Percentiles rank a stretch among this genome's conserved stretches.
Evolutionary conservation across 805 yeast species (phyloP).

Genomic region (Torulaspora indica): DNA sequence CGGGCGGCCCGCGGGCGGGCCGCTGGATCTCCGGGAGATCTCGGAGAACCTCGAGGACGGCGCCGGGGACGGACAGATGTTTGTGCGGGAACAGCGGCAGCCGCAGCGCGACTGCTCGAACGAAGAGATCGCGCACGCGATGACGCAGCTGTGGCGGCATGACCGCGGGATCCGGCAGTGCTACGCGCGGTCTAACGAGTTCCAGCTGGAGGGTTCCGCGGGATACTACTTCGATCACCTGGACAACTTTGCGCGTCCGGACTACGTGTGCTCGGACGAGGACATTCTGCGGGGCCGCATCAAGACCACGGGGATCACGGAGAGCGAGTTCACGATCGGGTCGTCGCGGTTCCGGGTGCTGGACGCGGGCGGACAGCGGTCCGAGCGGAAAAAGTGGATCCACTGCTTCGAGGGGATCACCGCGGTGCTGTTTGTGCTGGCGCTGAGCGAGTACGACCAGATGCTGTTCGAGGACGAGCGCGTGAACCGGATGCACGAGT

Average conservation of each 20-base stretch:
- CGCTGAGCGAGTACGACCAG: constrained; percentile 90
- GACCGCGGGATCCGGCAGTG: constrained; percentile 64
- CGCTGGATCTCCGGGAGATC: constrained; percentile 20
- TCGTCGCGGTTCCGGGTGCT: constrained; percentile 66
- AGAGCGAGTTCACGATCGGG: constrained; percentile 68
- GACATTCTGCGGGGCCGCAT: constrained; percentile 89
- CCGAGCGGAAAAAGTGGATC: constrained; percentile 90
- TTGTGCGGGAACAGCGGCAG: constrained; percentile 18
- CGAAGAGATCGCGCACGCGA: constrained; percentile 65
- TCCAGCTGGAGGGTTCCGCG: constrained; percentile 82
- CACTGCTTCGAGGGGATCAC: constrained; percentile 90
- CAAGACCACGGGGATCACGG: constrained; percentile 93
- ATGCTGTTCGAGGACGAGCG: constrained; percentile 82
- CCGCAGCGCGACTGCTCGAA: constrained; percentile 31
- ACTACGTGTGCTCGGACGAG: constrained; percentile 66
- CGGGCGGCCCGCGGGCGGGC: constrained; percentile 2
- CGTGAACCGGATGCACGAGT: constrained; percentile 87
- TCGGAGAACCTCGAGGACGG: constrained; percentile 26
- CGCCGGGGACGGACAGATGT: constrained; percentile 26
- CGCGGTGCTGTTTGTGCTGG: constrained; percentile 80
- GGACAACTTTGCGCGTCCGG: constrained; percentile 55
- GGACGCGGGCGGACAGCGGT: constrained; percentile 96
- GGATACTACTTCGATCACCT: constrained; percentile 74
- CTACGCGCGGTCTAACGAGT: constrained; percentile 60
- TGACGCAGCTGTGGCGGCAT: constrained; percentile 59